Percentiles rank a stretch among this genome's conserved stretches.
phyloP scores from a whole-genome alignment of 176 grass and related monocot species.

The Rhynchospora tenuis region DNA sequence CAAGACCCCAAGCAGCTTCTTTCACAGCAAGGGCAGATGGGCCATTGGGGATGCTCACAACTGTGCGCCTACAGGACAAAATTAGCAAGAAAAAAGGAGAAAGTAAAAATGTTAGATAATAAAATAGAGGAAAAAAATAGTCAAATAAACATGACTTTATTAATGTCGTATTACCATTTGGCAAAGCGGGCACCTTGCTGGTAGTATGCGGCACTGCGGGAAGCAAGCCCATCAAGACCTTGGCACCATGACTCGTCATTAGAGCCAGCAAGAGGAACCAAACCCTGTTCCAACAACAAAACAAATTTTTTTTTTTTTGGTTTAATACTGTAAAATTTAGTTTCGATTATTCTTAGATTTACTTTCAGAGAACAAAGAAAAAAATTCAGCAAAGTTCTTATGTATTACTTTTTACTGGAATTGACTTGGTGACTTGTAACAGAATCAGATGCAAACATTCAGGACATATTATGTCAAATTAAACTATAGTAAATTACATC shows the following conservation, averaged over 20 bases:
- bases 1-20: slow-evolving; percentile 98
- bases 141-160: not conserved
- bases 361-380: not conserved
- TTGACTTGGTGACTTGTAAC: not conserved
- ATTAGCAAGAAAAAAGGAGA: not conserved
- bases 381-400: not conserved
- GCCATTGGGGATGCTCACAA: slow-evolving; percentile 93
- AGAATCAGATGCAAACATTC: not conserved
- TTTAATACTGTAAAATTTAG: not conserved
- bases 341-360: not conserved
- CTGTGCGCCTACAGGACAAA: slow-evolving; percentile 67
- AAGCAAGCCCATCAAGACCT: slow-evolving; percentile 94
- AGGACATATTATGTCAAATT: not conserved
- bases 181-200: slow-evolving; percentile 90
- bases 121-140: not conserved
- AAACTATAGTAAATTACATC: not conserved
- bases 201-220: slow-evolving; percentile 87
- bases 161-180: slow-evolving; percentile 61
- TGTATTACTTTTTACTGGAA: not conserved
- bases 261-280: slow-evolving; percentile 86
- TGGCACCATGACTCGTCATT: slow-evolving; percentile 98
- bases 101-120: not conserved
- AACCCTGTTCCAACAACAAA: slow-evolving; percentile 41
- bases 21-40: slow-evolving; percentile 88
- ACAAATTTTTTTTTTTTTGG: not conserved